Evolutionary conservation across 139 green algal species (phyloP).

Genomic region (Limnomonas spitsbergensis): DNA sequence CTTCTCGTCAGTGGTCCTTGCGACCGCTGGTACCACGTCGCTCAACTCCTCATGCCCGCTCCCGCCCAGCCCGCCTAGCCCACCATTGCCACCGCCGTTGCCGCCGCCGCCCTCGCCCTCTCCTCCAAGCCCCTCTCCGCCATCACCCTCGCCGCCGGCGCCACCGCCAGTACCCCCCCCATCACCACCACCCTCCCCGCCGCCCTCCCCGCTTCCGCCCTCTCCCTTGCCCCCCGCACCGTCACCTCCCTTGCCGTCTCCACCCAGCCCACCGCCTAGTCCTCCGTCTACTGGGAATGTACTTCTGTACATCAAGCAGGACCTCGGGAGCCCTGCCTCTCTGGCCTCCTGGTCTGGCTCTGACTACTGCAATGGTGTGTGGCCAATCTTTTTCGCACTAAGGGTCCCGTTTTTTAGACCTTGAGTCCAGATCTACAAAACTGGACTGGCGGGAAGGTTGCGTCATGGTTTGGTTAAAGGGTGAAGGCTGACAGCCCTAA

Average conservation of each 20-base stretch:
- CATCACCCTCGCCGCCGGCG: neutral
- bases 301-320: neutral
- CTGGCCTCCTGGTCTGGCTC: neutral
- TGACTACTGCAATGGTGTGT: neutral
- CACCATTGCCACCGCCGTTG: neutral
- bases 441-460: too few relatives aligned
- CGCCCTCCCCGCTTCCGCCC: neutral
- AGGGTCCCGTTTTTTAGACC: too few relatives aligned
- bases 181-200: neutral
- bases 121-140: neutral
- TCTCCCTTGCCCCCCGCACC: too few relatives aligned
- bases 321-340: neutral
- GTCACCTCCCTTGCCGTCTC: neutral
- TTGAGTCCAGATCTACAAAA: too few relatives aligned
- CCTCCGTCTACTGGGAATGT: neutral
- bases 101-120: neutral
- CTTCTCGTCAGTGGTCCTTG: neutral
- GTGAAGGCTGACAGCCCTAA: too few relatives aligned
- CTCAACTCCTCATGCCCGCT: slow-evolving; percentile 5
- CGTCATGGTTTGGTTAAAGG: too few relatives aligned
- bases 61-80: neutral
- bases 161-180: neutral
- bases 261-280: neutral
- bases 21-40: neutral
- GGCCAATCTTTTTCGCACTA: too few relatives aligned